These are phyloP conservation scores for Zarea fungicola DNA, from an alignment of 2,329 filamentous ascomycete genomes.

Conservation along the genomic window DNA sequence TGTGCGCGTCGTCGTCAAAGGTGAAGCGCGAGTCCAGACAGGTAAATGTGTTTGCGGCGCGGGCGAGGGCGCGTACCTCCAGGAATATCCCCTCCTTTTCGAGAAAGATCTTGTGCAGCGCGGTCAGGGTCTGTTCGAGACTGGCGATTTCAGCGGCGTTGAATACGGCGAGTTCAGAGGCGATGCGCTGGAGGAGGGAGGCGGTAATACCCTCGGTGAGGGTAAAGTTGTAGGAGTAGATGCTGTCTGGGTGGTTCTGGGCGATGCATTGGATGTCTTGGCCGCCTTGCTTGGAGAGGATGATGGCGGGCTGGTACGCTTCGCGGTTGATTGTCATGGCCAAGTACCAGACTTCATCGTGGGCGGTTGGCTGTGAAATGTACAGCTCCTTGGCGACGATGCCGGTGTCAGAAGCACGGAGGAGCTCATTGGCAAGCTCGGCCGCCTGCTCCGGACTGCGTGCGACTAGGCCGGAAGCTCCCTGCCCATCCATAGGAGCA, in stretches of 20 bases:
- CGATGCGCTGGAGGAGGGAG: conserved; percentile 17
- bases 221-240: conserved; percentile 21
- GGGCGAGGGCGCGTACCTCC: conserved; percentile 35
- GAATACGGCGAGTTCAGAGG: conserved; percentile 4
- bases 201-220: conserved; percentile 24
- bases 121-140: conserved; percentile 19
- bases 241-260: not conserved
- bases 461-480: conserved; percentile 1
- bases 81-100: conserved; percentile 43
- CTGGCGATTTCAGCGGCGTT: not conserved
- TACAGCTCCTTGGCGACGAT: conserved; percentile 28
- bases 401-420: conserved; percentile 12
- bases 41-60: conserved; percentile 25
- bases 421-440: conserved; percentile 19
- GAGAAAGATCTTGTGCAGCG: conserved; percentile 34
- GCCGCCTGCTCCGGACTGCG: conserved; percentile 16
- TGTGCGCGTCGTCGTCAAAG: conserved; percentile 43
- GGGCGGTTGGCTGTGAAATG: conserved; percentile 28
- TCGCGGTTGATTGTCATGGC: conserved; percentile 39
- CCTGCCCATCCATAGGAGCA: not conserved
- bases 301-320: conserved; percentile 31
- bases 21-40: conserved; percentile 35
- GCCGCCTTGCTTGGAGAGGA: conserved; percentile 26
- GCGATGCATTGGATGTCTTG: conserved; percentile 19
- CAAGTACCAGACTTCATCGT: conserved; percentile 34